Evolutionary conservation across 495 filamentous ascomycete genomes (phyloP), one percentile per base, ranked within the genome.

Genomic region (Corynascus novoguineensis): DNA sequence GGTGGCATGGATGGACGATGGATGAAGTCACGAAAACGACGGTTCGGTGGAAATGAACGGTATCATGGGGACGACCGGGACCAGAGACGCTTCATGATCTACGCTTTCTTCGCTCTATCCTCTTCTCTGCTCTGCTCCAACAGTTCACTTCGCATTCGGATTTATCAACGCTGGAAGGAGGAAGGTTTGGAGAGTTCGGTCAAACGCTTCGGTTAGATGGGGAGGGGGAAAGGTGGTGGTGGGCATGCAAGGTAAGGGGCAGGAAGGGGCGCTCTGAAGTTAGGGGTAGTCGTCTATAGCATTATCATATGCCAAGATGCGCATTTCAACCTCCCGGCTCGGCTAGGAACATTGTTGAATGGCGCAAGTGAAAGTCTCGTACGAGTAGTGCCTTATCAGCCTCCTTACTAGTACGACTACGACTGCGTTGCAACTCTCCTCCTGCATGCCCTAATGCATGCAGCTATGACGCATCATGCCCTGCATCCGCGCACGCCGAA

Each of bases 1-100:
- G 31, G 2, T 19, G 56, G 52, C 55, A 58, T 37, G 52, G 42
- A 42, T n/a, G 56, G 35, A 53, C 57, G 50, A 53, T 59, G 50
- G 47, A 59, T 52, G 50, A 62, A 59, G 57, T 55, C 37, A 65
- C 57, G 63, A 62, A 49, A 53, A 45, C 37, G 27, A 40, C 44
- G 22, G 37, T 4, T n/a, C n/a, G n/a, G n/a, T 29, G 27, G 21
- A 5, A 55, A 46, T 35, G 52, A 41, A 55, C 19, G 40, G 53
- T 49, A 38, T 19, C 48, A 28, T 3, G 46, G 31, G 41, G 14
- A 37, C 41, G 32, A 14, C 24, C 14, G 21, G 35, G 49, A 22
- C 14, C 25, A 37, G 50, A 41, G 50, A 9, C 21, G 35, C 50
- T 32, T 53, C 48, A 17, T 51, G 35, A n/a, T 38, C 12, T n/a